Evolutionary conservation across 768 basidiomycete genomes (phyloP).

Genomic region (Leccinum longicurvipes): DNA sequence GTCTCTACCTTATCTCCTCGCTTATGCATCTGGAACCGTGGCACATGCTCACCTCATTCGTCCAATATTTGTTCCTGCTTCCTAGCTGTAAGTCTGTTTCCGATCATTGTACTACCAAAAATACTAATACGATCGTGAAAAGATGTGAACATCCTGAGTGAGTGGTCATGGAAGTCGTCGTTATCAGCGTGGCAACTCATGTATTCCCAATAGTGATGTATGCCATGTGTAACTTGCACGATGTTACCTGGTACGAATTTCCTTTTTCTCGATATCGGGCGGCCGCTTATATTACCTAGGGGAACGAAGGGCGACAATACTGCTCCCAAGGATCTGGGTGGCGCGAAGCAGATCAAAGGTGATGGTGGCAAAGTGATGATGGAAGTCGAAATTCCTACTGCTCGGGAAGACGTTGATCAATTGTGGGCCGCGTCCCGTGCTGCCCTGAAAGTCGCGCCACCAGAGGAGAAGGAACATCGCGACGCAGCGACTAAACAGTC

Average conservation of each 20-base stretch:
- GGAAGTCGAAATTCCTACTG: constrained; percentile 81
- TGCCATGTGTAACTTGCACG: constrained; percentile 90
- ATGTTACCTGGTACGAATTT: constrained; percentile 65
- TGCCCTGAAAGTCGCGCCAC: constrained; percentile 63
- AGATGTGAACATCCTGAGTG: constrained; percentile 80
- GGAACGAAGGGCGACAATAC: constrained; percentile 94
- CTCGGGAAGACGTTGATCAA: constrained; percentile 83
- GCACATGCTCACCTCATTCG: constrained; percentile 95
- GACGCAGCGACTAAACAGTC: constrained; percentile 86
- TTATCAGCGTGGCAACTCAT: not conserved
- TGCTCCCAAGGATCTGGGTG: constrained; percentile 81
- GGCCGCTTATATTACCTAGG: constrained; percentile 36
- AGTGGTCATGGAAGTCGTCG: constrained; percentile 14
- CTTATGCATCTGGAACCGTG: constrained; percentile 92
- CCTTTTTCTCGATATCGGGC: not conserved
- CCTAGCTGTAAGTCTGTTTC: constrained; percentile 55
- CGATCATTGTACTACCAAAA: not conserved
- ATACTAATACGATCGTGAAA: constrained; percentile 9
- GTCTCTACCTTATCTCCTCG: constrained; percentile 82
- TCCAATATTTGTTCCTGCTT: constrained; percentile 88
- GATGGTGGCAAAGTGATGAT: constrained; percentile 83
- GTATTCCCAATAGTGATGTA: constrained; percentile 65
- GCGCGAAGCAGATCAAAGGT: constrained; percentile 84
- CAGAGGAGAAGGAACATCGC: constrained; percentile 77
- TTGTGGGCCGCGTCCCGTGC: constrained; percentile 77